A percentile compares a stretch with the other conserved stretches of the same genome.
Evolutionary conservation across 1,139 yeast species (phyloP).

Genomic region (Blastobotrys niveus): DNA sequence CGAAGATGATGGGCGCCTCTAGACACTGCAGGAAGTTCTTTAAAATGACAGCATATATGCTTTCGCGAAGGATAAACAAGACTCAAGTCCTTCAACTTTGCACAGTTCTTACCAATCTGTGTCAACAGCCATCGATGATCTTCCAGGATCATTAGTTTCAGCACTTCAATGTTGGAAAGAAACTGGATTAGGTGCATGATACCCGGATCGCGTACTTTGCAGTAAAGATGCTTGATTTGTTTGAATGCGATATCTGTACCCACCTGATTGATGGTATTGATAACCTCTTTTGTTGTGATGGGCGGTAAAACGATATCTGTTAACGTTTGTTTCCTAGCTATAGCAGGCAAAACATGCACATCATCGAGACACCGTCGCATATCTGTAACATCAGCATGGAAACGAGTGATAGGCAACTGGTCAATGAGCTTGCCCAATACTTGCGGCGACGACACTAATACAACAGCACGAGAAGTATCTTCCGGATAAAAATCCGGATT

Average conservation of each 20-base stretch:
- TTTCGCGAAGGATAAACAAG: neutral
- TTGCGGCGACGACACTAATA: neutral
- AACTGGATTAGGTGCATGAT: neutral
- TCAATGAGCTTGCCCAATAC: conserved; percentile 1
- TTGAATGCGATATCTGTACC: neutral
- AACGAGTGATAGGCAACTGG: neutral
- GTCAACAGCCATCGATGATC: neutral
- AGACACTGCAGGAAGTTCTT: neutral
- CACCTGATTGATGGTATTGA: neutral
- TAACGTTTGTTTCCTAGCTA: neutral
- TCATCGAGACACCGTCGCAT: neutral
- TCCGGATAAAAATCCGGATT: conserved; percentile 2
- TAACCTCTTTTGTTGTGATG: neutral
- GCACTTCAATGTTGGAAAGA: neutral
- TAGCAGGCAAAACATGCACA: neutral
- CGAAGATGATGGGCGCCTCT: neutral
- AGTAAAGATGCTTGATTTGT: neutral
- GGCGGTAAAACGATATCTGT: neutral
- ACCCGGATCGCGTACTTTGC: neutral
- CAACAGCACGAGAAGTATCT: conserved; percentile 2
- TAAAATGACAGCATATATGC: neutral
- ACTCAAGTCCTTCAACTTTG: neutral
- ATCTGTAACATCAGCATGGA: conserved; percentile 1
- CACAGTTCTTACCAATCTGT: neutral
- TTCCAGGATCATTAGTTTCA: neutral